Base-by-base conservation (phyloP, 2,329 filamentous ascomycete genomes). In the Ampelomyces quisqualis region DNA sequence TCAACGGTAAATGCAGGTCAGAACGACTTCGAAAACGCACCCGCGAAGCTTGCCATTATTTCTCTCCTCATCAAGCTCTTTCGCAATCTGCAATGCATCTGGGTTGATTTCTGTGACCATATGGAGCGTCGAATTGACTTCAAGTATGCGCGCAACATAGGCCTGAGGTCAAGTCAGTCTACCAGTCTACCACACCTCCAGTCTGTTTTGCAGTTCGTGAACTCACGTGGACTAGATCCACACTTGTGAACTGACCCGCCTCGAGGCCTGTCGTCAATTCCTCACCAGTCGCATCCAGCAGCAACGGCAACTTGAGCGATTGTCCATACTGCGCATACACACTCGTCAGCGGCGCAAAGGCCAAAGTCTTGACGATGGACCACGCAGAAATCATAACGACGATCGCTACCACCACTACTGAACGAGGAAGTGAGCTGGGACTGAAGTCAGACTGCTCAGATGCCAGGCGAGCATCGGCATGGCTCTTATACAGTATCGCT, bases 71-170 rank as follows among this genome's bases (percentile, higher is more conserved):
- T 81, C 78, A 4, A 78, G 60, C 30, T 67, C 51, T 22, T 60
- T 60, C 3, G 77, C 77, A 29, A 80, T 78, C 0, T 59, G 46
- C 38, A 73, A 51, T 4, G 77, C 77, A 63, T 81, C 77, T 3
- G 77, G 77, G 40, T 81, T 80, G 45, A 80, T 55, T 53, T 81
- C 76, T 0, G 74, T 73, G 8, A 81, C 76, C 45, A 71, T 70
- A 48, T 76, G 74, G 10, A 81, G 57, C 0, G 72, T 76, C 13
- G 60, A 57, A 54, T 81, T 80, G 53, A 80, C 73, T 53, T 80
- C 71, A 5, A 67, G 46, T 33, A 79, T 79, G 13, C 77, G 72
- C 20, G 63, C 66, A 10, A 71, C 67, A 53, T 81, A 81, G 4
- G 76, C 73, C 68, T 77, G 14, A 3, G 13, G 7, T 19, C 7